Evolutionary conservation across 2,329 filamentous ascomycete species (phyloP).

Genomic region (Polychaeton citri): DNA sequence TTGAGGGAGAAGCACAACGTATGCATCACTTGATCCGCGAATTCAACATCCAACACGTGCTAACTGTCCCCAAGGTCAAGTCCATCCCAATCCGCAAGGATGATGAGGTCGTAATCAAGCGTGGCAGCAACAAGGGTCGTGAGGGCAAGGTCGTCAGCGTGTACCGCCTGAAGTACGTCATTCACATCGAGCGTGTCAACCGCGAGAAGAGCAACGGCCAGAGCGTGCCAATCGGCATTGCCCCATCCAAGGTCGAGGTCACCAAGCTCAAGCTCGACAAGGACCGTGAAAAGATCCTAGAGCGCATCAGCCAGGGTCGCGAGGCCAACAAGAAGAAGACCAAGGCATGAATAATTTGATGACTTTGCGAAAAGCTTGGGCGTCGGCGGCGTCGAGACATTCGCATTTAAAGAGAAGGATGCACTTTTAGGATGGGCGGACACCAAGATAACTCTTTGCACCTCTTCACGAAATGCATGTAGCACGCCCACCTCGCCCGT

Average conservation of each 20-base stretch:
- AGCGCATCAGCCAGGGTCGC: conserved; percentile 69
- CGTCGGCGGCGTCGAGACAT: conserved; percentile 21
- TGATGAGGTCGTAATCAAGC: conserved; percentile 67
- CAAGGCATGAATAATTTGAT: conserved; percentile 40
- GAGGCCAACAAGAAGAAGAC: conserved; percentile 54
- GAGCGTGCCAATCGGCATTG: conserved; percentile 85
- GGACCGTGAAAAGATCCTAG: conserved; percentile 79
- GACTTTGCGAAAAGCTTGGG: conserved; percentile 19
- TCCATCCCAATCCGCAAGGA: conserved; percentile 96
- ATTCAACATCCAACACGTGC: conserved; percentile 58
- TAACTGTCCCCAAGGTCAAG: conserved; percentile 52
- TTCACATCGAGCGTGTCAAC: conserved; percentile 93
- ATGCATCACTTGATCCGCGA: conserved; percentile 13
- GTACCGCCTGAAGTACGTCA: conserved; percentile 95
- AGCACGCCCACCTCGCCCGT: neutral
- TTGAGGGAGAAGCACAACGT: conserved; percentile 99
- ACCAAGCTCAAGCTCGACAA: conserved; percentile 98
- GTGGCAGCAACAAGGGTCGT: conserved; percentile 89
- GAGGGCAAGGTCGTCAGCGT: conserved; percentile 97
- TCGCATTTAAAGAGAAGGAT: neutral
- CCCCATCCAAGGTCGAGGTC: conserved; percentile 94
- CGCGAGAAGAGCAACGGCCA: conserved; percentile 97
- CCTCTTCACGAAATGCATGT: neutral
- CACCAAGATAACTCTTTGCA: neutral
- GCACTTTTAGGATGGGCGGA: neutral